Evolutionary conservation across 371 early-diverging fungal species (phyloP).

Genomic region (Spraguea lophii): DNA sequence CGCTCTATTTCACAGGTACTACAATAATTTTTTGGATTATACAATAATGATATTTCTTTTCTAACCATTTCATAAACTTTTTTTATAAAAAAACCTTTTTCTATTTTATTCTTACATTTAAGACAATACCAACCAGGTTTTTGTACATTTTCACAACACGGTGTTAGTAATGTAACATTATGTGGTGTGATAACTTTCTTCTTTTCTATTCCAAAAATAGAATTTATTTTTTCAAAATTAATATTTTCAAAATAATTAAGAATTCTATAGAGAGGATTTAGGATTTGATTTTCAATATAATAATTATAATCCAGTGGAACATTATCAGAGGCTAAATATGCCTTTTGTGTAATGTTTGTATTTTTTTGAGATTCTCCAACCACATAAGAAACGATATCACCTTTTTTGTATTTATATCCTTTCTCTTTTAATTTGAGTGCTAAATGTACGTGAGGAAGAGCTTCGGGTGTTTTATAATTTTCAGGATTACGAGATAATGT

Average conservation of each 20-base stretch:
- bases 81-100: constrained; percentile 14
- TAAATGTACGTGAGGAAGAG: constrained; percentile 83
- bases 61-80: constrained; percentile 18
- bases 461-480: constrained; percentile 63
- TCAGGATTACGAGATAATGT: constrained; percentile 70
- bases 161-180: constrained; percentile 18
- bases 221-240: constrained; percentile 6
- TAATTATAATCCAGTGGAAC: constrained; percentile 59
- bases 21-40: constrained; percentile 15
- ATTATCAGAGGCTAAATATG: constrained; percentile 52
- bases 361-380: constrained; percentile 54
- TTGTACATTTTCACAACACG: constrained; percentile 39
- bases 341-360: constrained; percentile 53
- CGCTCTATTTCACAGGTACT: constrained; percentile 14
- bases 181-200: neutral
- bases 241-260: constrained; percentile 4
- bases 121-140: constrained; percentile 12
- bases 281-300: constrained; percentile 80
- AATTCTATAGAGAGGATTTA: constrained; percentile 57
- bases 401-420: constrained; percentile 55
- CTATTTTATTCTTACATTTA: constrained; percentile 22
- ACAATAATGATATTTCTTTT: constrained; percentile 13
- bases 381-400: constrained; percentile 82
- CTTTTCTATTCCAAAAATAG: constrained; percentile 23
- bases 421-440: constrained; percentile 60